Percentiles rank a stretch among this genome's conserved stretches.
These are phyloP conservation scores for Stentor coeruleus DNA, from an alignment of 73 alveolate genomes.

Conservation along the genomic window DNA sequence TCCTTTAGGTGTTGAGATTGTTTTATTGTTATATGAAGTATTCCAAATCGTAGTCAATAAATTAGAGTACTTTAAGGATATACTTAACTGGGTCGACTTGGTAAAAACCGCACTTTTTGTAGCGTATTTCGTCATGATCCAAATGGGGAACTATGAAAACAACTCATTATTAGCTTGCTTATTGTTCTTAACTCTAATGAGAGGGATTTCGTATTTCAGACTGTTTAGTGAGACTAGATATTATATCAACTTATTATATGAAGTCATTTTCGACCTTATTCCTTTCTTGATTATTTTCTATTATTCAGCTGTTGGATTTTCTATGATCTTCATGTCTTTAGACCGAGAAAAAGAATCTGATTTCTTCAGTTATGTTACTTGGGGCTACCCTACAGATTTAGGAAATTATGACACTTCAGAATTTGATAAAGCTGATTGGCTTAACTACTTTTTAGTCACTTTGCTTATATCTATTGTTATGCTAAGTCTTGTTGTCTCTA, in stretches of 20 bases:
- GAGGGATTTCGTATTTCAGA: slow-evolving; percentile 20
- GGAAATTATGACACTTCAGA: not conserved
- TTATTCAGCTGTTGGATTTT: slow-evolving; percentile 8
- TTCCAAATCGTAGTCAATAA: not conserved
- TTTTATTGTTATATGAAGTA: not conserved
- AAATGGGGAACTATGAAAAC: not conserved
- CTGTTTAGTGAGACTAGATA: slow-evolving; percentile 12
- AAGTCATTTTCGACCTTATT: not conserved
- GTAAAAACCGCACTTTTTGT: not conserved
- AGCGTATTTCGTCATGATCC: not conserved
- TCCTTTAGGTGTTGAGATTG: not conserved
- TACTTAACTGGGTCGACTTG: slow-evolving; percentile 1
- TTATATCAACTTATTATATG: not conserved
- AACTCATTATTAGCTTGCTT: not conserved
- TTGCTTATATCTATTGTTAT: not conserved
- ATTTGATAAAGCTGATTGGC: not conserved
- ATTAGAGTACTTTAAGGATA: not conserved
- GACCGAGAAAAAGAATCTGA: not conserved
- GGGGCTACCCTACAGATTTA: slow-evolving; percentile 24
- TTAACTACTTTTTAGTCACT: not conserved
- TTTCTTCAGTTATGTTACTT: slow-evolving; percentile 6
- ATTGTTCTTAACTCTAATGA: not conserved
- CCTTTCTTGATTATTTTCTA: not conserved
- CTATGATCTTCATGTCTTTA: not conserved
- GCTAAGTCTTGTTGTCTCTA: slow-evolving; percentile 13